These are phyloP conservation scores for Yarrowia sp. DNA, from an alignment of 805 yeast genomes.

Conservation along the genomic window DNA sequence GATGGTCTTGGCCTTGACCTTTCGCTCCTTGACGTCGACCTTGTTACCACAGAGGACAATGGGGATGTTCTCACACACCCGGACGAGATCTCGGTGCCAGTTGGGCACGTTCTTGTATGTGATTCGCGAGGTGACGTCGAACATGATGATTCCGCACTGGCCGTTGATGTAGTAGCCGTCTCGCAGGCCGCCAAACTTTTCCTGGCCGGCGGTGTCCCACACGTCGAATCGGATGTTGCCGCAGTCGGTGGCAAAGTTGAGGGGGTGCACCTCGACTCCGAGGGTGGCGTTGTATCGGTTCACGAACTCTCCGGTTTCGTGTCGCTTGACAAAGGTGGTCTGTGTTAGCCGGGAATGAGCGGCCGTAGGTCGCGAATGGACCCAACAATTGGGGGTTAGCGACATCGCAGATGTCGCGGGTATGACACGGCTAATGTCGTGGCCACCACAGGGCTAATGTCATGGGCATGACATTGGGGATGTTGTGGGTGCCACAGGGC, in stretches of 20 bases:
- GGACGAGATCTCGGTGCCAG: conserved; percentile 99
- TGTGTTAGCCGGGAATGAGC: conserved; percentile 31
- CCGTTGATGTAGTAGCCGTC: conserved; percentile 99
- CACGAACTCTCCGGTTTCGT: conserved; percentile 97
- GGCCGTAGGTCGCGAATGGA: too few relatives aligned
- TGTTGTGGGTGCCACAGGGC: too few relatives aligned
- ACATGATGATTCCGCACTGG: conserved; percentile 99
- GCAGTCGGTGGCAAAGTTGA: conserved; percentile 95
- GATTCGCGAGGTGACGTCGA: conserved; percentile 98
- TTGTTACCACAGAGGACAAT: conserved; percentile 99
- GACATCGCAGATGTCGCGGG: too few relatives aligned
- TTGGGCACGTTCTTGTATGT: conserved; percentile 99
- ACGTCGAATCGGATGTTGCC: conserved; percentile 99
- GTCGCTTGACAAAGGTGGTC: conserved; percentile 99
- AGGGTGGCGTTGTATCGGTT: conserved; percentile 98
- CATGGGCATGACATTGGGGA: too few relatives aligned
- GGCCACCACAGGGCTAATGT: too few relatives aligned
- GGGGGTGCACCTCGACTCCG: conserved; percentile 99
- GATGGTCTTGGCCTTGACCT: conserved; percentile 99
- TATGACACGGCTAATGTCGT: too few relatives aligned
- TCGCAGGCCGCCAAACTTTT: conserved; percentile 98
- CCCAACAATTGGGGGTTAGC: neutral
- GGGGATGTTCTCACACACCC: conserved; percentile 99
- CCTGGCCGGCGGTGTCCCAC: conserved; percentile 99
- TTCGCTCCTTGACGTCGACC: conserved; percentile 99